A percentile compares a stretch with the other conserved stretches of the same genome.
These are phyloP conservation scores for Aphanoascus verrucosus DNA, from an alignment of 2,329 filamentous ascomycete genomes.

Conservation along the genomic window DNA sequence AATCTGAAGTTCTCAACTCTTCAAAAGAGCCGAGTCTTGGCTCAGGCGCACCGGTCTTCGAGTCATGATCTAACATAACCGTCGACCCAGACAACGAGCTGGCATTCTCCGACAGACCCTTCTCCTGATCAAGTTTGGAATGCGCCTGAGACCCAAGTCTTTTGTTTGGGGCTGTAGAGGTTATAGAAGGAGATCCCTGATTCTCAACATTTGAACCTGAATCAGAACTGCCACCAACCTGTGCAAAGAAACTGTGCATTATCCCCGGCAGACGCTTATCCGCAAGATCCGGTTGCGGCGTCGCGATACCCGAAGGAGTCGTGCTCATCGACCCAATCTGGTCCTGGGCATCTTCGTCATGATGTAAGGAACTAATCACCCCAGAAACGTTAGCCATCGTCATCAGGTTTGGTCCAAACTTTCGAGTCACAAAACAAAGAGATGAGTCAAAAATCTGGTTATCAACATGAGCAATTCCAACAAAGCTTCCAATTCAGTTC, in stretches of 20 bases:
- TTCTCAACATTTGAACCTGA: slow-evolving; percentile 47
- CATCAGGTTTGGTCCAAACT: neutral
- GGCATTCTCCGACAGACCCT: slow-evolving; percentile 19
- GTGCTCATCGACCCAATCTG: slow-evolving; percentile 60
- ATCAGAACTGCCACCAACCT: slow-evolving; percentile 89
- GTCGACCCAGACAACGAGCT: slow-evolving; percentile 32
- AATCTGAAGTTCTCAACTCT: slow-evolving; percentile 24
- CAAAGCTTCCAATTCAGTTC: neutral
- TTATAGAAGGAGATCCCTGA: slow-evolving; percentile 26
- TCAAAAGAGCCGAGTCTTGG: slow-evolving; percentile 18
- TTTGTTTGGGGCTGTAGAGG: slow-evolving; percentile 18
- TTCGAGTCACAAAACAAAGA: neutral
- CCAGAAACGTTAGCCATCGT: slow-evolving; percentile 22
- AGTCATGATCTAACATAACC: slow-evolving; percentile 32
- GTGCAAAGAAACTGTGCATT: slow-evolving; percentile 90
- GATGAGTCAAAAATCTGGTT: neutral
- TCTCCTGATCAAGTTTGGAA: slow-evolving; percentile 20
- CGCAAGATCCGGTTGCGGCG: slow-evolving; percentile 81
- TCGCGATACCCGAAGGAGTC: slow-evolving; percentile 82
- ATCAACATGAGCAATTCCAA: neutral
- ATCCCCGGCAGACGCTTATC: slow-evolving; percentile 95
- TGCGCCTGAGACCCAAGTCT: slow-evolving; percentile 21
- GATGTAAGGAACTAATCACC: slow-evolving; percentile 13
- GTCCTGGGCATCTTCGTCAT: slow-evolving; percentile 36
- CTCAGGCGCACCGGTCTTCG: slow-evolving; percentile 22